Conservation (phyloP, 768 basidiomycete species). For the Suillus sp. region DNA sequence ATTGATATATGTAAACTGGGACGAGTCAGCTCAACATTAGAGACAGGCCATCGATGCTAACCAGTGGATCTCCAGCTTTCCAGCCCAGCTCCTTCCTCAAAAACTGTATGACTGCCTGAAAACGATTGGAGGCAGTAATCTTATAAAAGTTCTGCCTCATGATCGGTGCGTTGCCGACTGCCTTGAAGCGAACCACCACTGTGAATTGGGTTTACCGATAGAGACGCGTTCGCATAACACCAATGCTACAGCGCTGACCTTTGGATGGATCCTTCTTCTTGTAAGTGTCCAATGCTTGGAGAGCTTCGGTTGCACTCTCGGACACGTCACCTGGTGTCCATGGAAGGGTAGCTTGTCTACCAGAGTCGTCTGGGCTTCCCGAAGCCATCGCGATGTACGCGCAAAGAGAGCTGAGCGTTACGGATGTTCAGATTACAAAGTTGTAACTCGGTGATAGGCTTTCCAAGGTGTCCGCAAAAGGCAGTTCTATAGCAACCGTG, state of each 20-base stretch:
- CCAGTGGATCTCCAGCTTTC: slow-evolving; percentile 84
- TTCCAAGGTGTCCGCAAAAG: slow-evolving; percentile 1
- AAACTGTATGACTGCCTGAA: slow-evolving; percentile 95
- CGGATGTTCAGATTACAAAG: background rate
- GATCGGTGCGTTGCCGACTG: slow-evolving; percentile 95
- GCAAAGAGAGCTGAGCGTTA: slow-evolving; percentile 1
- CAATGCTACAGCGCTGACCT: slow-evolving; percentile 42
- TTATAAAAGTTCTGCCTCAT: slow-evolving; percentile 99
- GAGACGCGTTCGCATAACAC: background rate
- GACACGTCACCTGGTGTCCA: slow-evolving; percentile 37
- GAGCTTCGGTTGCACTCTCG: slow-evolving; percentile 45
- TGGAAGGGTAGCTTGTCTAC: slow-evolving; percentile 32
- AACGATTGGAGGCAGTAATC: slow-evolving; percentile 91
- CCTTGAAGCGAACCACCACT: slow-evolving; percentile 98
- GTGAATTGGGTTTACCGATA: slow-evolving; percentile 8
- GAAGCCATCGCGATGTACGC: slow-evolving; percentile 26
- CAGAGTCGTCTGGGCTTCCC: slow-evolving; percentile 38
- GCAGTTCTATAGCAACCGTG: background rate
- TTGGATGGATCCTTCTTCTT: slow-evolving; percentile 84
- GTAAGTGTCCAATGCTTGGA: slow-evolving; percentile 81
- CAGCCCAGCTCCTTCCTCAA: slow-evolving; percentile 86
- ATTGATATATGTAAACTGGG: slow-evolving; percentile 77
- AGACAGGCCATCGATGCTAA: slow-evolving; percentile 45
- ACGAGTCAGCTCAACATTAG: slow-evolving; percentile 44
- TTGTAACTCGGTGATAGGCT: background rate